Percentiles rank a stretch among this genome's conserved stretches.
Conservation (phyloP, 805 yeast species). For the Wickerhamomyces chambardii region DNA sequence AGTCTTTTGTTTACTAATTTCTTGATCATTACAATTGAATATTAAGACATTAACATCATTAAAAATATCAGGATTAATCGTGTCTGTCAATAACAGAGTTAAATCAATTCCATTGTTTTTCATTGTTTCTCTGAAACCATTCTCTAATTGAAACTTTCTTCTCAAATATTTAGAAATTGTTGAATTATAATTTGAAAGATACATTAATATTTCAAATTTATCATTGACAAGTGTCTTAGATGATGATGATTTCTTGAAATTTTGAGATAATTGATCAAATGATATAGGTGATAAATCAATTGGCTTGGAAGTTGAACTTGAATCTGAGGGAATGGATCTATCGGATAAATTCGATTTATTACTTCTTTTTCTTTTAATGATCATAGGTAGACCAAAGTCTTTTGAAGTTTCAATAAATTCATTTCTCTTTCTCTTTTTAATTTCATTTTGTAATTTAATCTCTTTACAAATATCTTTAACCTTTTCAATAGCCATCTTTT, state of each 20-base stretch:
- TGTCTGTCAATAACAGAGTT: constrained; percentile 14
- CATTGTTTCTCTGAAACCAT: constrained; percentile 1
- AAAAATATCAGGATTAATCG: constrained; percentile 16
- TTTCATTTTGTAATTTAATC: constrained; percentile 15
- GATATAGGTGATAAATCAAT: constrained; percentile 14
- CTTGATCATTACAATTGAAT: constrained; percentile 26
- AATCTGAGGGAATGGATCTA: too few species aligned
- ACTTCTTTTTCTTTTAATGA: constrained; percentile 13
- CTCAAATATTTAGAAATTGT: constrained; percentile 23
- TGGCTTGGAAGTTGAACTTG: constrained; percentile 8
- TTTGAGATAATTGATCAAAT: constrained; percentile 12
- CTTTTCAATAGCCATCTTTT: constrained; percentile 19
- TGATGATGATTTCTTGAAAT: constrained; percentile 11
- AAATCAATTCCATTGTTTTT: constrained; percentile 5
- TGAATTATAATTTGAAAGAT: constrained; percentile 17
- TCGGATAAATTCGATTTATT: too few species aligned
- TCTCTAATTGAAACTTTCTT: constrained; percentile 20
- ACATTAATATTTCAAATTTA: constrained; percentile 13
- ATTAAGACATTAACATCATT: constrained; percentile 23
- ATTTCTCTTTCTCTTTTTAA: constrained; percentile 27
- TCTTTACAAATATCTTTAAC: constrained; percentile 21
- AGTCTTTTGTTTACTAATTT: constrained; percentile 18
- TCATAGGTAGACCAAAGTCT: constrained; percentile 23
- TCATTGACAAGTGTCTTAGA: constrained; percentile 13
- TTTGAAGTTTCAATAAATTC: constrained; percentile 27